Conservation (phyloP, 139 green algal genomes). For the Chlamydomonas sp. region DNA sequence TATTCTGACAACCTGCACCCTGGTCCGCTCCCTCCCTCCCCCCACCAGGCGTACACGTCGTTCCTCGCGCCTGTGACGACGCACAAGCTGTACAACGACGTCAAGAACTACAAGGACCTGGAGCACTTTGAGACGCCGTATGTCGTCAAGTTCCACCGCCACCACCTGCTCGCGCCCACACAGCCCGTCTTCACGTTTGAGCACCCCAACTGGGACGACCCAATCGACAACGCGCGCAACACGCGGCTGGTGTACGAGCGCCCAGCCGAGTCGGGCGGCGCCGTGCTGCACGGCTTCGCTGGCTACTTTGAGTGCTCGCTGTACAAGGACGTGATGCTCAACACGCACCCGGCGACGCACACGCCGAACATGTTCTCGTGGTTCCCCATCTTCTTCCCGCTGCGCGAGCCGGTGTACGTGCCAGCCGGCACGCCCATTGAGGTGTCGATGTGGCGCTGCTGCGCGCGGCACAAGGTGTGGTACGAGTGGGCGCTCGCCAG, state of each 20-base stretch:
- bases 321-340: conserved; percentile 81
- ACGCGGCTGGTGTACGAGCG: conserved; percentile 51
- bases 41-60: too few relatives aligned
- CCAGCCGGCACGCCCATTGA: conserved; percentile 48
- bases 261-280: conserved; percentile 21
- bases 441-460: conserved; percentile 81
- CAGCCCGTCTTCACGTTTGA: conserved; percentile 85
- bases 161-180: conserved; percentile 39
- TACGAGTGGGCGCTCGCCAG: conserved; percentile 79
- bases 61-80: conserved; percentile 74
- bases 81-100: conserved; percentile 77
- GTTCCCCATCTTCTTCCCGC: conserved; percentile 97
- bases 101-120: conserved; percentile 63
- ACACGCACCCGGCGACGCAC: conserved; percentile 81
- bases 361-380: conserved; percentile 77
- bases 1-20: background rate
- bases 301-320: conserved; percentile 94
- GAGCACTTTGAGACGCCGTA: conserved; percentile 92
- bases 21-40: conserved; percentile 28
- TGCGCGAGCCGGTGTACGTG: conserved; percentile 67
- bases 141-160: conserved; percentile 85
- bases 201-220: conserved; percentile 64
- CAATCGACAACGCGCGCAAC: conserved; percentile 70
- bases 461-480: conserved; percentile 75
- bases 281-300: conserved; percentile 81